phyloP scores from a whole-genome alignment of 768 basidiomycete species.

The Serendipita sp. region DNA sequence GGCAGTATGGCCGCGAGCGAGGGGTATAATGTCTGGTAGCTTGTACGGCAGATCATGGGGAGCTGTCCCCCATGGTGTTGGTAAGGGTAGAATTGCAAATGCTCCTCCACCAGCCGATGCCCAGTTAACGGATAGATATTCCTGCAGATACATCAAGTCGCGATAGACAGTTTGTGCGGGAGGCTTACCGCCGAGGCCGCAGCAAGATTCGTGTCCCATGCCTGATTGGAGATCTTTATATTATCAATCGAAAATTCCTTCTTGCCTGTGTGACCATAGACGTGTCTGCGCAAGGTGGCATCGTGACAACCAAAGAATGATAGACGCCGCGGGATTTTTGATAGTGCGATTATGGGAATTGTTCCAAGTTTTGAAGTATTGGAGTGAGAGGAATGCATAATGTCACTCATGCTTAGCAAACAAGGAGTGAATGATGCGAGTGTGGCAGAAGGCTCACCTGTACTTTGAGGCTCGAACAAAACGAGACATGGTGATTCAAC shows the following conservation, averaged over 20 bases:
- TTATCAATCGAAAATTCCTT: conserved; percentile 71
- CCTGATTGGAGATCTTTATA: conserved; percentile 70
- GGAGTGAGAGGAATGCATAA: conserved; percentile 3
- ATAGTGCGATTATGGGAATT: background rate
- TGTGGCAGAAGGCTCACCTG: conserved; percentile 31
- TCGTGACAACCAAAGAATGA: background rate
- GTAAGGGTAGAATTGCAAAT: conserved; percentile 82
- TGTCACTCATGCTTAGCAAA: conserved; percentile 6
- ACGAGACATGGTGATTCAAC: conserved; percentile 44
- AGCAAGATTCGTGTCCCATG: conserved; percentile 93
- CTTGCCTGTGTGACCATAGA: conserved; percentile 78
- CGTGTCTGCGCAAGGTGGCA: conserved; percentile 39
- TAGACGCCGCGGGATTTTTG: background rate
- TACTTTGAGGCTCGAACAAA: conserved; percentile 81
- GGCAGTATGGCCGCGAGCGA: conserved; percentile 73
- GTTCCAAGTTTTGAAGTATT: background rate
- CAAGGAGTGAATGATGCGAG: background rate
- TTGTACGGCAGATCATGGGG: conserved; percentile 46
- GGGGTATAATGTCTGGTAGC: conserved; percentile 81
- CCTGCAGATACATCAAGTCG: conserved; percentile 20
- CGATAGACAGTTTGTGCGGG: background rate
- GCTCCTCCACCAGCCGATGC: conserved; percentile 84
- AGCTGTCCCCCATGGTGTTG: conserved; percentile 44
- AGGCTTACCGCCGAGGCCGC: conserved; percentile 58
- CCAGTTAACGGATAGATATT: conserved; percentile 90